Evolutionary conservation across 208 protist genomes (phyloP), one percentile per base, ranked within the genome.

Genomic region (Crithidia brevicula): DNA sequence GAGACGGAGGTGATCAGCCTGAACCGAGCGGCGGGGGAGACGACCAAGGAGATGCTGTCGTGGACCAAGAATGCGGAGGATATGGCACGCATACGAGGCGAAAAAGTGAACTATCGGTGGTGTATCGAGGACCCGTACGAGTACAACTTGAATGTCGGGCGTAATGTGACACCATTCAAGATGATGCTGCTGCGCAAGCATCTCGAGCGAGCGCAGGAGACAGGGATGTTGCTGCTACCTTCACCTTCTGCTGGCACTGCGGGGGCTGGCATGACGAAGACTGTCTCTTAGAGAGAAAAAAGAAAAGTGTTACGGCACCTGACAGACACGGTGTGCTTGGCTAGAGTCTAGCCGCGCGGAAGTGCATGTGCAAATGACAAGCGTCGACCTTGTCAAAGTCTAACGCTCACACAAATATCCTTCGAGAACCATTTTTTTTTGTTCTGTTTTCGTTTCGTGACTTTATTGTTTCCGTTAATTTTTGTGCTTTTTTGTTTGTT

Each of bases 61-160:
- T 97, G 92, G 90, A 94, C 88, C 27, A 83, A 79, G 60, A 56
- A 80, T 43, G 84, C 77, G n/a, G 89, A 94, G 65, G 89, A 97
- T 58, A 70, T 81, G 77, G 81, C 73, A 6, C 81, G 86, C 36
- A 90, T 91, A 43, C 79, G 81, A 13, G 85, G 82, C 1, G 91
- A 94, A 70, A 93, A 93, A 59, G 53, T 86, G 16, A 67, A 89
- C 72, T 97, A 93, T 52, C 88, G 86, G 27, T 91, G 86, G 79
- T 97, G 92, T 75, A 95, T 97, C 56, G 92, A 97, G 73, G 92
- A 97, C 68, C 92, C 92, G 13, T 97, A 91, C 61, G 92, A 97
- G 79, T 58, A 89, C 23, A 90, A 95, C 65, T 61, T 97, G 27
- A 97, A 95, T 40, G 89, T 97, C 7, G 92, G 89, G 6, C 85